Evolutionary conservation across 2,329 filamentous ascomycete genomes (phyloP), one percentile per base, ranked within the genome.

Genomic region (Exophiala calicioides): DNA sequence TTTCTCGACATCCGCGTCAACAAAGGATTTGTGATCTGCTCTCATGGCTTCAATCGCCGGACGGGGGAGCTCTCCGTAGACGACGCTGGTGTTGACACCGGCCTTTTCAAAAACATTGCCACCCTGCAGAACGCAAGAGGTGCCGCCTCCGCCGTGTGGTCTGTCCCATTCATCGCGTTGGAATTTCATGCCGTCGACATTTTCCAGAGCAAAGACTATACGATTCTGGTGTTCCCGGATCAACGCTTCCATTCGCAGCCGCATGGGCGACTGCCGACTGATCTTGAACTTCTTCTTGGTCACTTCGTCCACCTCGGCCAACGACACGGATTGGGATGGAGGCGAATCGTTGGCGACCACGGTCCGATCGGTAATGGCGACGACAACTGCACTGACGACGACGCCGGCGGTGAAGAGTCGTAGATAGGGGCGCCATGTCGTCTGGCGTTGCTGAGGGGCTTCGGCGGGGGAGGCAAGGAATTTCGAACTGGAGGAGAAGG

Each of bases 91-190:
- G 63, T 95, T 95, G 50, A 97, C 90, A 21, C 93, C 93, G 33
- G 88, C 93, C 72, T 98, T 98, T 69, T 98, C 93, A 62, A 98
- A 98, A 39, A 96, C 89, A 53, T 94, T 91, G 58, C 93, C 90
- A 57, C 96, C 90, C 68, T 98, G 93, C 13, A 98, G 76, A 29
- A 98, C 90, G 68, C 90, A 95, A 12, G 89, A 94, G 60, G 91
- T 90, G 56, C 93, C 93, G 45, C 93, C 93, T 31, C 93, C 93
- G 43, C 93, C 93, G 64, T 90, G 84, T 47, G 87, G 84, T 40
- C 93, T 83, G 52, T 82, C 78, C 93, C 93, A 98, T 56, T 85
- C 84, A 71, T 98, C 93, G 50, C 82, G 75, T 50, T 80, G 79
- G 74, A 98, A 98, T 57, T 81, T 79, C 55, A 80, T 82, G 47